These are phyloP conservation scores for Verticillium tricorpus DNA, from an alignment of 2,329 filamentous ascomycete genomes.

Conservation along the genomic window DNA sequence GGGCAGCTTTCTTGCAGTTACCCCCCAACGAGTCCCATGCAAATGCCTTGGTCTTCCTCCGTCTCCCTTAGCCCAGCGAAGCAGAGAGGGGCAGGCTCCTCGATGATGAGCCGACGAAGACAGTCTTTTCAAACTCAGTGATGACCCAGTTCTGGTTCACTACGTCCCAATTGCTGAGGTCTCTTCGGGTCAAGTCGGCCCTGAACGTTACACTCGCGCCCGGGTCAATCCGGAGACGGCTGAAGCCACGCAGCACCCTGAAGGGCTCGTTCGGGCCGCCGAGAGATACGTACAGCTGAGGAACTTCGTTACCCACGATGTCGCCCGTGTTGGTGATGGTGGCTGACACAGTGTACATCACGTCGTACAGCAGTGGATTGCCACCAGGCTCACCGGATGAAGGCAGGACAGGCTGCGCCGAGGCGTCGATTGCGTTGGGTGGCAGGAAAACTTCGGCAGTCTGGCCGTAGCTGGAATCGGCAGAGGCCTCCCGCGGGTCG, in stretches of 20 bases:
- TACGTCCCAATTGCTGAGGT: conserved; percentile 83
- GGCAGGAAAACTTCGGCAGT: conserved; percentile 58
- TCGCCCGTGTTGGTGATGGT: conserved; percentile 70
- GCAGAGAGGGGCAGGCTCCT: conserved; percentile 38
- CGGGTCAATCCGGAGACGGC: conserved; percentile 66
- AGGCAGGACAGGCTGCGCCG: conserved; percentile 32
- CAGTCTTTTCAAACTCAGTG: conserved; percentile 43
- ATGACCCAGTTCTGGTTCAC: conserved; percentile 77
- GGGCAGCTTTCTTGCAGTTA: too few relatives aligned
- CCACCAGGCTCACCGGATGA: conserved; percentile 53
- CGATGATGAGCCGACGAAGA: conserved; percentile 51
- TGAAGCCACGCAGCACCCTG: conserved; percentile 71
- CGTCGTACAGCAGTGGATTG: conserved; percentile 62
- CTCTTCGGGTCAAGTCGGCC: conserved; percentile 68
- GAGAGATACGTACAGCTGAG: conserved; percentile 66
- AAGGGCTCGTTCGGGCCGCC: conserved; percentile 70
- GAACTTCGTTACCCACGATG: conserved; percentile 63
- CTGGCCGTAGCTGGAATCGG: conserved; percentile 56
- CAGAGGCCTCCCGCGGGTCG: conserved; percentile 48
- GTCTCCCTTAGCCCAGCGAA: conserved; percentile 2
- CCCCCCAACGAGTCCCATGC: too few relatives aligned
- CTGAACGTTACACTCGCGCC: conserved; percentile 64
- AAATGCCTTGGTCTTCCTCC: too few relatives aligned
- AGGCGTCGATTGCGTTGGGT: conserved; percentile 47
- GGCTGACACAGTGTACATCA: conserved; percentile 62